Base-by-base conservation (phyloP, 148 eudicot genomes). In the Camellia lanceoleosa region DNA sequence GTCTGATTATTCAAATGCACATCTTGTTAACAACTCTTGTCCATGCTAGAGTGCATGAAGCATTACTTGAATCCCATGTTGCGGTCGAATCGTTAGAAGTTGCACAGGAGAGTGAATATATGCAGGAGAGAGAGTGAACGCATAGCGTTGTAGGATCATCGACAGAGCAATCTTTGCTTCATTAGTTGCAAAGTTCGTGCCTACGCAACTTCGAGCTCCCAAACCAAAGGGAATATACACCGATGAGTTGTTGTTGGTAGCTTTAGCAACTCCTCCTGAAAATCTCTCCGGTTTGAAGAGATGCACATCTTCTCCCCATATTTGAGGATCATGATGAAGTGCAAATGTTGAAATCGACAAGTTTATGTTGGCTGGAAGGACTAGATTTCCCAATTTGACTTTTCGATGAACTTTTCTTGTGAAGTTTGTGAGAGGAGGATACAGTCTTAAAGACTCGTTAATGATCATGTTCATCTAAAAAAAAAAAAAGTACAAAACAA, bases 221-320 rank as follows among this genome's bases (percentile, higher is more conserved):
- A 72, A 54, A 43, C 61, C 75, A 5, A 72, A 72, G 42, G 75
- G 75, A 20, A 72, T 2, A 20, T 4, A 72, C 4, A 14, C 44
- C 30, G 61, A 3, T 12, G 12, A 43, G n/a, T 72, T 72, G 61
- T 54, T 52, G n/a, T 62, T 72, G 19, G 71, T 80, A 8, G 77
- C 82, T 44, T 80, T 60, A 3, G 71, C 68, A 13, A 80, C 58
- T n/a, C 77, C 82, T 49, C 63, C 61, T 0, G 77, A 23, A 55
- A 80, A 80, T 51, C 82, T 80, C 12, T 80, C 71, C 5, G 77
- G 82, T 8, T 80, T 80, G 77, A 80, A 80, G 5, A 43, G 60
- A 11, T 51, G 52, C 20, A 51, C 77, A 51, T 80, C 82, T 71
- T 79, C 70, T 15, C 82, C 82, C 76, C 82, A 79, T 19, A 79